Evolutionary conservation across 1,139 yeast genomes (phyloP).

Genomic region (Torulaspora pretoriensis): DNA sequence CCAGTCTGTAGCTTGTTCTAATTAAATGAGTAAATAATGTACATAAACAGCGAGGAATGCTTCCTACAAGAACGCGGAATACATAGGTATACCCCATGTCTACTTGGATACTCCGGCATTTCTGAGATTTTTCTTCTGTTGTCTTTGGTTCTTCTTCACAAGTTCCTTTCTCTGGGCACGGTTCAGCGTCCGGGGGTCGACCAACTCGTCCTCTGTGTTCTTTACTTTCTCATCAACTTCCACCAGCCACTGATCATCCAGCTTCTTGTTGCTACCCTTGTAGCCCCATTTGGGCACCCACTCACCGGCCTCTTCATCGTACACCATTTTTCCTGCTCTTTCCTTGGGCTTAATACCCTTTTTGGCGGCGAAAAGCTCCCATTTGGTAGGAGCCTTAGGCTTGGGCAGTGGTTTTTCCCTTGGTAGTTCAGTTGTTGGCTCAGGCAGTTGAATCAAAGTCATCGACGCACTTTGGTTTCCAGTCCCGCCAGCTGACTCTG

Average conservation of each 20-base stretch:
- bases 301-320: conserved; percentile 81
- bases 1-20: background rate
- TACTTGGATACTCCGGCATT: conserved; percentile 19
- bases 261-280: conserved; percentile 82
- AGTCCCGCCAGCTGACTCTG: conserved; percentile 60
- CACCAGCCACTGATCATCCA: conserved; percentile 92
- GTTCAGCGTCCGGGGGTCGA: conserved; percentile 78
- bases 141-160: conserved; percentile 79
- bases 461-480: conserved; percentile 66
- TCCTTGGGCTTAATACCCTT: conserved; percentile 92
- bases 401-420: conserved; percentile 95
- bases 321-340: conserved; percentile 85
- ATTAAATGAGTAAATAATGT: conserved; percentile 1
- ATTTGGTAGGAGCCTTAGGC: conserved; percentile 85
- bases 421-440: conserved; percentile 76
- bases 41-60: background rate
- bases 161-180: conserved; percentile 83
- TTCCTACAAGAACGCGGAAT: too few species aligned
- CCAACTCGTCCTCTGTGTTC: conserved; percentile 62
- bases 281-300: conserved; percentile 99
- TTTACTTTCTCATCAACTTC: conserved; percentile 78
- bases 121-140: conserved; percentile 76
- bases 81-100: background rate
- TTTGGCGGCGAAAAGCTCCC: conserved; percentile 95
- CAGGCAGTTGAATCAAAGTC: conserved; percentile 82